Evolutionary conservation across 192 early-diverging fungal genomes (phyloP).

Genomic region (Neocallimastix lanati): DNA sequence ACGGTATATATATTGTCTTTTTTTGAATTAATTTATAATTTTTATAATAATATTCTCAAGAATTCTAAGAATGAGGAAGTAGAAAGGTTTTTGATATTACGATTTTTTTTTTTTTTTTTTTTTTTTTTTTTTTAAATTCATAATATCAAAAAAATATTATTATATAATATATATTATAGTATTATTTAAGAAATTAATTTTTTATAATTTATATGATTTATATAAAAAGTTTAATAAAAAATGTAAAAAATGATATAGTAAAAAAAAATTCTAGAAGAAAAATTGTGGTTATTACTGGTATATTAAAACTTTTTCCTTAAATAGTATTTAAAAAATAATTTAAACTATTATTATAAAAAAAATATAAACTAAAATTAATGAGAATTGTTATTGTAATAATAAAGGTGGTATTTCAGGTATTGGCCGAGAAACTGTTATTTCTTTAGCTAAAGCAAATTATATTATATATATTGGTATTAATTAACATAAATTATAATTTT

Average conservation of each 20-base stretch:
- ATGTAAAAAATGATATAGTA: not conserved
- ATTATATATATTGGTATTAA: not conserved
- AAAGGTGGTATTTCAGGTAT: not conserved
- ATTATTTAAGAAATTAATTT: too few relatives aligned
- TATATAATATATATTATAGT: too few relatives aligned
- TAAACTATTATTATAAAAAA: too few relatives aligned
- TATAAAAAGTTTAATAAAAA: not conserved
- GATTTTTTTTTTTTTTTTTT: too few relatives aligned
- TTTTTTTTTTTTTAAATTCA: too few relatives aligned
- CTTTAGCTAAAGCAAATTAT: not conserved
- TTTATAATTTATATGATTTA: too few relatives aligned
- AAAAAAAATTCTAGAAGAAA: not conserved
- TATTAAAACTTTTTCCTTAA: too few relatives aligned
- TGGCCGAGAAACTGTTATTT: not conserved
- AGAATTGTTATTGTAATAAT: not conserved
- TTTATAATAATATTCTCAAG: not conserved
- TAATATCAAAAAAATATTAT: too few relatives aligned
- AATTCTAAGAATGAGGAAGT: not conserved
- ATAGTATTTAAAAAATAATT: too few relatives aligned
- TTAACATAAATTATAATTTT: too few relatives aligned
- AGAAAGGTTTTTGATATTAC: not conserved
- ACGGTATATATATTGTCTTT: not conserved
- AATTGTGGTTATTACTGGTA: not conserved
- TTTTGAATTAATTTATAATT: not conserved
- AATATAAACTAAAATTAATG: too few relatives aligned